phyloP scores from a whole-genome alignment of 75 land plant species.

The Adiantum capillusveneris region DNA sequence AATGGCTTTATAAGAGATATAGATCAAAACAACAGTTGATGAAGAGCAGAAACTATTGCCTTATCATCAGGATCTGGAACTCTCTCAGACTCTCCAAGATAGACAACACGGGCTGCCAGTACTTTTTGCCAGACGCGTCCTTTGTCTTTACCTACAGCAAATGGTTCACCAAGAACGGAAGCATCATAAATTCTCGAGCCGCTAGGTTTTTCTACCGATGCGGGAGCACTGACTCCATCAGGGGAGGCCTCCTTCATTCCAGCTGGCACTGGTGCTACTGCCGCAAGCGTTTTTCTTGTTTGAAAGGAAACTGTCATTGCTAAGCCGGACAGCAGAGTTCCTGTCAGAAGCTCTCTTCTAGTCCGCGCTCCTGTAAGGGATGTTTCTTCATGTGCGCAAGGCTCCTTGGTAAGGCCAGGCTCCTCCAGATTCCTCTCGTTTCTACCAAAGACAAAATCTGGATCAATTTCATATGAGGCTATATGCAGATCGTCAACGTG shows the following conservation, averaged over 20 bases:
- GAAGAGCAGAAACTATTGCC: constrained; percentile 12
- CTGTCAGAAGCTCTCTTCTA: no score
- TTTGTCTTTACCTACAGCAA: constrained; percentile 67
- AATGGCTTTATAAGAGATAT: background rate
- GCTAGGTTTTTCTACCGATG: constrained; percentile 9
- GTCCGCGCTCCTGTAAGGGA: no score
- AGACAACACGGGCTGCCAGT: constrained; percentile 58
- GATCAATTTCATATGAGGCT: no score
- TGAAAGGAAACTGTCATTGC: background rate
- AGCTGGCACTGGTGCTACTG: background rate
- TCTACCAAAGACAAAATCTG: no score
- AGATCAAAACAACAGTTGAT: background rate
- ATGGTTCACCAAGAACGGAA: constrained; percentile 75
- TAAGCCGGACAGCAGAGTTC: background rate
- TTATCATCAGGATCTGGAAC: constrained; percentile 73
- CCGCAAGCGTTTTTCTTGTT: background rate
- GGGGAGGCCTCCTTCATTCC: background rate
- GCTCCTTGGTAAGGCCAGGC: no score
- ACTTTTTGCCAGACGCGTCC: constrained; percentile 76
- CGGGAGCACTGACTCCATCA: background rate
- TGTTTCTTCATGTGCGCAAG: no score
- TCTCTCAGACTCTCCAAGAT: constrained; percentile 79
- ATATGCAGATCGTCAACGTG: no score
- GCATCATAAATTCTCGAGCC: constrained; percentile 79
- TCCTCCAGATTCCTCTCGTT: no score